phyloP scores from a whole-genome alignment of 169 alveolate species.

The Plasmodium reichenowi region DNA sequence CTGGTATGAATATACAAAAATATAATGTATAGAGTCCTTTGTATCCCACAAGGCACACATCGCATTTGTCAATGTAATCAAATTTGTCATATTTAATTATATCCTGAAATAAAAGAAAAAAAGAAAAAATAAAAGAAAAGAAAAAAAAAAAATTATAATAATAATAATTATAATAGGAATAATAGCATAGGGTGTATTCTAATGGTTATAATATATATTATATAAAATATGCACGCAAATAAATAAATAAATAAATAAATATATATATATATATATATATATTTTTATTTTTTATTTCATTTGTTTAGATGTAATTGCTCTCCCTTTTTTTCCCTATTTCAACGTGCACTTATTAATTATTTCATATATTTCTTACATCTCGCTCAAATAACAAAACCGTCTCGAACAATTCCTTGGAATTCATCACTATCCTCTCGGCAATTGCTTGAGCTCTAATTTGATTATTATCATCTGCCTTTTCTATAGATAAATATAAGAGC shows the following conservation, averaged over 20 bases:
- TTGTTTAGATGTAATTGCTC: no score
- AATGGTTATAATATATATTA: no score
- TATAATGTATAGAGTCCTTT: slow-evolving; percentile 59
- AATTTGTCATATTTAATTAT: slow-evolving; percentile 36
- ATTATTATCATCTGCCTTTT: slow-evolving; percentile 29
- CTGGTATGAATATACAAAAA: slow-evolving; percentile 54
- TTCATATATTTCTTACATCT: slow-evolving; percentile 28
- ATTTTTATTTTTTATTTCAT: no score
- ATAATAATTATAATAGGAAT: no score
- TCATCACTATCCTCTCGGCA: slow-evolving; percentile 48
- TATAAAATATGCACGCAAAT: no score
- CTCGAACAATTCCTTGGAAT: slow-evolving; percentile 4
- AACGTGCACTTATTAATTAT: background rate
- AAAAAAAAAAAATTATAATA: background rate
- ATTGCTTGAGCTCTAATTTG: slow-evolving; percentile 39
- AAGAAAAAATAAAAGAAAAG: background rate
- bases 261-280: no score
- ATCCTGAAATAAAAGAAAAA: slow-evolving; percentile 14
- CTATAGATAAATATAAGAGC: slow-evolving; percentile 50
- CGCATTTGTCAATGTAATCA: slow-evolving; percentile 40
- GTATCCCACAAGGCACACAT: slow-evolving; percentile 55
- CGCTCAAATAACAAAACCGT: slow-evolving; percentile 47
- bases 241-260: no score
- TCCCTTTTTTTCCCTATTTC: no score
- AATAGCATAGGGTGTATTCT: no score